Conservation (phyloP, 371 early-diverging fungal species). For the Dichotomocladium elegans region DNA sequence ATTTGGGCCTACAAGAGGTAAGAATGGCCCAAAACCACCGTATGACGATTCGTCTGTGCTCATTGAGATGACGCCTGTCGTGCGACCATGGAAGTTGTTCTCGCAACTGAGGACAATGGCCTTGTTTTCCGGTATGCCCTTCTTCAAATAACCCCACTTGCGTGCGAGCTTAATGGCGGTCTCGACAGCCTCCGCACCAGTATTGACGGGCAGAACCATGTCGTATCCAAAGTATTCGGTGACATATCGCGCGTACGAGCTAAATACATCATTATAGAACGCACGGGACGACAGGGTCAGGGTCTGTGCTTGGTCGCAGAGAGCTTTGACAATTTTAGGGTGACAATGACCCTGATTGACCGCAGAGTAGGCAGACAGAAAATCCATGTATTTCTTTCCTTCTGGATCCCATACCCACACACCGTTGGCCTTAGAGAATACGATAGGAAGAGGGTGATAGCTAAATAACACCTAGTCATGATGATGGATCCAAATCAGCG, state of each 20-base stretch:
- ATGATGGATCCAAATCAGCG: background rate
- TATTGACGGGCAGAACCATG: conserved; percentile 98
- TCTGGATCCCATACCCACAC: conserved; percentile 95
- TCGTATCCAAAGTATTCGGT: conserved; percentile 94
- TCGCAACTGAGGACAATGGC: conserved; percentile 83
- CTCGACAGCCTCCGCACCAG: conserved; percentile 90
- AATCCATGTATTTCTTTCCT: conserved; percentile 93
- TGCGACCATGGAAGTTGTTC: conserved; percentile 97
- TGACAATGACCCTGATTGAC: conserved; percentile 98
- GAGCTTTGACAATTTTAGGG: conserved; percentile 90
- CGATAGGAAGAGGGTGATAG: conserved; percentile 97
- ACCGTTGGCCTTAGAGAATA: conserved; percentile 88
- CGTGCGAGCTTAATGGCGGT: conserved; percentile 96
- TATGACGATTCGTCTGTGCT: conserved; percentile 89
- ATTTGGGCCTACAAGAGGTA: conserved; percentile 85
- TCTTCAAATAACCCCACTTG: conserved; percentile 94
- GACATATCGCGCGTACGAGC: conserved; percentile 86
- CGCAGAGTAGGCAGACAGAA: conserved; percentile 94
- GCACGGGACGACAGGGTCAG: conserved; percentile 91
- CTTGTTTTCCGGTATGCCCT: conserved; percentile 79
- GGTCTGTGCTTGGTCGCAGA: conserved; percentile 83
- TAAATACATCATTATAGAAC: conserved; percentile 94
- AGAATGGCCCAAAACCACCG: conserved; percentile 88
- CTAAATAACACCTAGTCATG: conserved; percentile 26
- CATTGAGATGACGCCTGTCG: conserved; percentile 94